Evolutionary conservation across 139 green algal species (phyloP).

Genomic region (Chlorella sp.): DNA sequence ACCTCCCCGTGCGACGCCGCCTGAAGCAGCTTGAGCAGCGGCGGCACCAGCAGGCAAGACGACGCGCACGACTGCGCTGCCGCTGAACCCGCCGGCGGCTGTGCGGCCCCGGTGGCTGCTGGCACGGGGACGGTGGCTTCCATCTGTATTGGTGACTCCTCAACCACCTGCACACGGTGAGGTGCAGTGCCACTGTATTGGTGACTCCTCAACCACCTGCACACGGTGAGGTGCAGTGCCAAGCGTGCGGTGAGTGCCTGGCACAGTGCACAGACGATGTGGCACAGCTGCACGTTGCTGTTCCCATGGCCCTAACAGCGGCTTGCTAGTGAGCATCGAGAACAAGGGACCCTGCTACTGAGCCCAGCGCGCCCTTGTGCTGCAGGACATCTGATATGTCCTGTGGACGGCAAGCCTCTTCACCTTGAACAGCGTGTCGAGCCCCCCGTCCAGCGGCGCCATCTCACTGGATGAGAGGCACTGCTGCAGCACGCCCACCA

Average conservation of each 20-base stretch:
- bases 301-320: no score
- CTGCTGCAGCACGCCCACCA: slow-evolving; percentile 62
- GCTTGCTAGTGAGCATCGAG: no score
- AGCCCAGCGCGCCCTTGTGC: not conserved
- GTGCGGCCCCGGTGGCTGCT: not conserved
- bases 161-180: slow-evolving; percentile 30
- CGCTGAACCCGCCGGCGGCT: slow-evolving; percentile 5
- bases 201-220: slow-evolving; percentile 53
- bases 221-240: slow-evolving; percentile 43
- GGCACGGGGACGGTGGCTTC: slow-evolving; percentile 30
- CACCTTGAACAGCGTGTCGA: slow-evolving; percentile 90
- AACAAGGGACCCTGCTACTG: no score
- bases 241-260: slow-evolving; percentile 48
- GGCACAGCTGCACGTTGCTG: not conserved
- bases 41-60: slow-evolving; percentile 63
- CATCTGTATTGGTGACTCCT: slow-evolving; percentile 60
- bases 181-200: slow-evolving; percentile 56
- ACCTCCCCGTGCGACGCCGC: slow-evolving; percentile 16
- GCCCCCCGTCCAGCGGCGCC: slow-evolving; percentile 67
- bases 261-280: slow-evolving; percentile 21
- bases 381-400: not conserved
- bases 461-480: slow-evolving; percentile 34
- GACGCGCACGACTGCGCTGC: no score
- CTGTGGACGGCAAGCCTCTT: not conserved
- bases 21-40: slow-evolving; percentile 58